Evolutionary conservation across 345 rosid genomes (phyloP), one percentile per base, ranked within the genome.

Genomic region (Salix suchowensis): DNA sequence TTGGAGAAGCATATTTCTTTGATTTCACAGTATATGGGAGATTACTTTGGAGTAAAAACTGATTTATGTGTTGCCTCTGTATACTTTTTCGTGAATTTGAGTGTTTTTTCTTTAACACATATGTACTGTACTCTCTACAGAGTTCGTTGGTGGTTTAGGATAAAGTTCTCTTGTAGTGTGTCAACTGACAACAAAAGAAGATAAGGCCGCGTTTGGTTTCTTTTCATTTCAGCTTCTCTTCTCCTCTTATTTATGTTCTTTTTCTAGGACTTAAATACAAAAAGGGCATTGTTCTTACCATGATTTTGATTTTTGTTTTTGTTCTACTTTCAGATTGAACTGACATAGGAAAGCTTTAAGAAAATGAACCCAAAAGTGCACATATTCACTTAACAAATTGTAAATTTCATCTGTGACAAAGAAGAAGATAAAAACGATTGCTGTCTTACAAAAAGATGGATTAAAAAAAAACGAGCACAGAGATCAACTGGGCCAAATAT

Each of bases 1-100:
- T 19, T 89, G 95, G 15, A 87, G 86, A 75, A 88, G 80, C 95
- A 89, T 91, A 52, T 75, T 86, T 30, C 40, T 71, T 52, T 62
- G 13, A 12, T 39, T 40, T 39, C 4, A 30, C 62, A 28, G 67
- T 3, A 24, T 32, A 18, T 36, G 24, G 32, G 26, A 7, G n/a
- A 36, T 32, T 32, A 64, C 77, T 67, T 74, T 67, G 67, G 62
- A 60, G 30, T 71, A 81, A 74, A 28, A 67, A 77, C 71, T 42
- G 78, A 55, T 42, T 11, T n/a, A 12, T 55, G 24, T 10, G 14
- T 55, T 32, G 19, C 12, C 15, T 9, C 9, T 52, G 5, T 23
- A 32, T 13, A 9, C 7, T 10, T 36, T 24, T n/a, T 11, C 21
- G 23, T 37, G 32, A 74, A 74, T 32, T 71, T 39, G 14, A 52